A percentile compares a stretch with the other conserved stretches of the same genome.
Evolutionary conservation across 441 rosid species (phyloP).

Genomic region (Omphalea diandra): DNA sequence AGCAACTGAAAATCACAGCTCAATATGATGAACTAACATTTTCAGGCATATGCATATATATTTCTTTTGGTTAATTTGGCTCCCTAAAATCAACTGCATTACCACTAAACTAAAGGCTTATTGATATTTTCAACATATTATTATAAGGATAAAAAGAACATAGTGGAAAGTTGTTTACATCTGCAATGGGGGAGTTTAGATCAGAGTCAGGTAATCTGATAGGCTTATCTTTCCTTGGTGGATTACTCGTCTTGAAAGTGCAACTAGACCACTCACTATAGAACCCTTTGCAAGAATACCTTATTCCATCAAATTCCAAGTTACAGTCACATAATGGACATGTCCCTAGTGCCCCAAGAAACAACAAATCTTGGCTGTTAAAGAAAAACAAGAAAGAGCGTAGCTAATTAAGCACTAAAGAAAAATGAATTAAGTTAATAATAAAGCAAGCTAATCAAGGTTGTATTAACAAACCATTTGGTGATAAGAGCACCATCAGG

Average conservation of each 20-base stretch:
- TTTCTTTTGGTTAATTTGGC: no score
- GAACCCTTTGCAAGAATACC: slow-evolving; percentile 61
- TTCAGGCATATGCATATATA: not conserved
- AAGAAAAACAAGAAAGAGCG: not conserved
- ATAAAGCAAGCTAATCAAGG: no score
- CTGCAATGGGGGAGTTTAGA: slow-evolving; percentile 47
- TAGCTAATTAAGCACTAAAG: not conserved
- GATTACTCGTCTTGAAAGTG: slow-evolving; percentile 54
- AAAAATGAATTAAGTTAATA: not conserved
- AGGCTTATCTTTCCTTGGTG: slow-evolving; percentile 59
- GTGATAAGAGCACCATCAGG: slow-evolving; percentile 37
- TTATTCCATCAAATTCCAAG: slow-evolving; percentile 51
- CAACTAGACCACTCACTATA: slow-evolving; percentile 89
- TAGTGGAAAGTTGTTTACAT: slow-evolving; percentile 31
- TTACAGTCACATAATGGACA: slow-evolving; percentile 59
- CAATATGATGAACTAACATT: not conserved
- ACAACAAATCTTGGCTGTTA: slow-evolving; percentile 66
- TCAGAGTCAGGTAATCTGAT: slow-evolving; percentile 57
- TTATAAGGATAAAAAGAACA: no score
- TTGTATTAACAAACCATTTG: slow-evolving; percentile 46
- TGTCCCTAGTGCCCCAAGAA: slow-evolving; percentile 58
- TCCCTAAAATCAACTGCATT: no score
- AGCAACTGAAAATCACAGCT: slow-evolving; percentile 31
- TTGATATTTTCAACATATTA: no score
- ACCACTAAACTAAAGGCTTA: no score